These are phyloP conservation scores for Phaeosphaeriaceae sp. DNA, from an alignment of 2,329 filamentous ascomycete genomes.

Conservation along the genomic window DNA sequence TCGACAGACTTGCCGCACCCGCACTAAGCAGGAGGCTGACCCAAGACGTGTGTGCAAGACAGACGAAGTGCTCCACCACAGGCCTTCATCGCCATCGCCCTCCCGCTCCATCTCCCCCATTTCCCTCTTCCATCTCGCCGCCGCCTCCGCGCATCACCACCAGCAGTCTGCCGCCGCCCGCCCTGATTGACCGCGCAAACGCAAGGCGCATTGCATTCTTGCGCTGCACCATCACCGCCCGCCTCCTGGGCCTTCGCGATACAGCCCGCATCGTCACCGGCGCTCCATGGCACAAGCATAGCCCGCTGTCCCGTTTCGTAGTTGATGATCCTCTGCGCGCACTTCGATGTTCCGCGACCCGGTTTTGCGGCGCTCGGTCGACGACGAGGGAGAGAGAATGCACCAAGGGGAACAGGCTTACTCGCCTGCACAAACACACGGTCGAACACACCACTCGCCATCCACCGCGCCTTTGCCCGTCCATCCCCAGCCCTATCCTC, in stretches of 20 bases:
- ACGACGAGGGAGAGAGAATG: slow-evolving; percentile 43
- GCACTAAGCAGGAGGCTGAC: slow-evolving; percentile 38
- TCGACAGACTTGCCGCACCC: slow-evolving; percentile 25
- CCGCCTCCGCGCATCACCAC: slow-evolving; percentile 14
- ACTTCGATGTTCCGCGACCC: slow-evolving; percentile 38
- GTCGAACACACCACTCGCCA: slow-evolving; percentile 19
- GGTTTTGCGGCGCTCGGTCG: slow-evolving; percentile 37
- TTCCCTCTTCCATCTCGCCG: slow-evolving; percentile 11
- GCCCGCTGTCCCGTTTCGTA: slow-evolving; percentile 3
- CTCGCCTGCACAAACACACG: slow-evolving; percentile 47
- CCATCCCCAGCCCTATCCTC: slow-evolving; percentile 33
- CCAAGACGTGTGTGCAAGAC: slow-evolving; percentile 6
- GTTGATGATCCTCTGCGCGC: slow-evolving; percentile 10
- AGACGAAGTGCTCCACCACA: neutral
- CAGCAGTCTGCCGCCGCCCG: slow-evolving; percentile 16
- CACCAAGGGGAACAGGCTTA: slow-evolving; percentile 46
- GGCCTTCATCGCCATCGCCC: neutral
- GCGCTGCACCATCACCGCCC: slow-evolving; percentile 18
- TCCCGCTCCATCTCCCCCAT: neutral
- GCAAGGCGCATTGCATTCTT: slow-evolving; percentile 12
- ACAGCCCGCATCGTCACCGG: neutral
- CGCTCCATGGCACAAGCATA: slow-evolving; percentile 19
- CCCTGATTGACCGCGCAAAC: slow-evolving; percentile 14
- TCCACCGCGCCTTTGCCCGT: slow-evolving; percentile 38
- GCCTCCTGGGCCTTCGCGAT: neutral